phyloP scores from a whole-genome alignment of 2,329 filamentous ascomycete genomes.

The Dothideomycetes sp. region DNA sequence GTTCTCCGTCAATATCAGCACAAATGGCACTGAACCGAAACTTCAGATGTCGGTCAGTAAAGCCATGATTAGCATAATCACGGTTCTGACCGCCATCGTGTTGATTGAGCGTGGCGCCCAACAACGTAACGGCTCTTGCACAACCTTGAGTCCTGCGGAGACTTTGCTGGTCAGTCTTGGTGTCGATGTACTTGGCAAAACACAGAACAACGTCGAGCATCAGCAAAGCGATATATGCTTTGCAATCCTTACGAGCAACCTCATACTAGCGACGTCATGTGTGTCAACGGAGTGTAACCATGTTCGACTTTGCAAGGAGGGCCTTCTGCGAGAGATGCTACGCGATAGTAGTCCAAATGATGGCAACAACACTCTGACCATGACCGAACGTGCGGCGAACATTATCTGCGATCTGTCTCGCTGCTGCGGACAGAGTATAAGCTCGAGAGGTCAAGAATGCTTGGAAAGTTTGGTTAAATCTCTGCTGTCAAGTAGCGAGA shows the following conservation, averaged over 20 bases:
- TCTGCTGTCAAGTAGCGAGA: slow-evolving; percentile 21
- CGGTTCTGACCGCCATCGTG: slow-evolving; percentile 13
- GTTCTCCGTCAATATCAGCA: too few species aligned
- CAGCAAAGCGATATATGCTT: not conserved
- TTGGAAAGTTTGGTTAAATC: slow-evolving; percentile 24
- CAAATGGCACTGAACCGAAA: too few species aligned
- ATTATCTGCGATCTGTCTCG: slow-evolving; percentile 27
- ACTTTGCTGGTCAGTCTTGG: too few species aligned
- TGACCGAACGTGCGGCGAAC: slow-evolving; percentile 17
- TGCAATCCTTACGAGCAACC: slow-evolving; percentile 5
- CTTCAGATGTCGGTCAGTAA: slow-evolving; percentile 7
- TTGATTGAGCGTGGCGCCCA: not conserved
- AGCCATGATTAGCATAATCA: slow-evolving; percentile 14
- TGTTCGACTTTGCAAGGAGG: not conserved
- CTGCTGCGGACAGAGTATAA: slow-evolving; percentile 28
- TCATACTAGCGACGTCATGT: not conserved
- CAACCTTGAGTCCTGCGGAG: too few species aligned
- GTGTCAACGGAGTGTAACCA: not conserved
- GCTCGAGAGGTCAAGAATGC: slow-evolving; percentile 22
- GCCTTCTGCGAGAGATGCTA: slow-evolving; percentile 1
- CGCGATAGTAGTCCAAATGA: not conserved
- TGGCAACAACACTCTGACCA: not conserved
- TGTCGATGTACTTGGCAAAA: too few species aligned
- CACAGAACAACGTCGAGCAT: too few species aligned
- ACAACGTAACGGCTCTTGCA: not conserved